Evolutionary conservation across 2,329 filamentous ascomycete genomes (phyloP), one percentile per base, ranked within the genome.

Genomic region (Aureobasidium sp.): DNA sequence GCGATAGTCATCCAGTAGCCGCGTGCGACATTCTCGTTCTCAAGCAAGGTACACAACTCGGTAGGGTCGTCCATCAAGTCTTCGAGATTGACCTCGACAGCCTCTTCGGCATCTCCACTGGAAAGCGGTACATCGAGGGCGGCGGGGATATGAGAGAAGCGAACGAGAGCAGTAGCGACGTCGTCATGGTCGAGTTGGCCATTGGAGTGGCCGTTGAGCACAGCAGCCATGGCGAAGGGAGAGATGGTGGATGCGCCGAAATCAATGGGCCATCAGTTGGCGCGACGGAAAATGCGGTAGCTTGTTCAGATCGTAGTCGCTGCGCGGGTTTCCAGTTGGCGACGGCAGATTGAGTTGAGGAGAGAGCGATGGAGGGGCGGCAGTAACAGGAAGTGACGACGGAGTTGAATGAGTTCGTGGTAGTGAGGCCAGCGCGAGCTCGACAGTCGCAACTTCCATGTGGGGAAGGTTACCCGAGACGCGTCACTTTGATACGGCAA

Each of bases 1-100:
- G 95, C 90, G 67, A 97, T 94, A n/a, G 91, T 93, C 81, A 99
- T 93, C 95, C 95, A 99, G 68, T 95, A 95, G 58, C 87, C 90
- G 69, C 93, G 91, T 41, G 90, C 88, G 16, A 91, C 92, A 70
- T 88, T 86, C 75, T 99, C 95, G 71, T 94, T 96, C 77, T 99
- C 93, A 65, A 99, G 86, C 55, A 99, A 82, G 34, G 90, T 94
- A 74, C 94, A 99, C 5, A 99, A 83, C 77, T 99, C 94, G 50
- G 90, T 96, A 25, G 91, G 90, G 72, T 97, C 94, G 73, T 97
- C 94, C 64, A 92, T 85, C 42, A 97, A 86, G 66, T 93, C 90
- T 72, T 92, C 88, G 59, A 97, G 85, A 72, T 95, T 90, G 70
- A 99, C 90, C 77, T 97, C 94, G 74, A 99, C 94, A 70, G 91